These are phyloP conservation scores for Pythium vanterpoolii DNA, from an alignment of 352 stramenopile genomes.

Conservation along the genomic window DNA sequence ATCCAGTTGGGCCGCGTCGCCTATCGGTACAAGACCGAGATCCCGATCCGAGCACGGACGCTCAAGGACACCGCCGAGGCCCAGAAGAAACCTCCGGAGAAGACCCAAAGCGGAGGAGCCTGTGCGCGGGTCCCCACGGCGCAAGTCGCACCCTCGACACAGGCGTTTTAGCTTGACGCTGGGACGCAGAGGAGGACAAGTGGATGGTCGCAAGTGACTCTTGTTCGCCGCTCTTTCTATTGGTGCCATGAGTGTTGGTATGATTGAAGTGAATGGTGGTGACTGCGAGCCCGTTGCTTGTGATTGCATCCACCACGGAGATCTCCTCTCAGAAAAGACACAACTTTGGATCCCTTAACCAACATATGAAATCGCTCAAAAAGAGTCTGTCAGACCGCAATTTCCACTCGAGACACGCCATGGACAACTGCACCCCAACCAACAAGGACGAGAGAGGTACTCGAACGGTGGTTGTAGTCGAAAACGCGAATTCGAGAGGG, in stretches of 20 bases:
- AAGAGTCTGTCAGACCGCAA: background rate
- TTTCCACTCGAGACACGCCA: background rate
- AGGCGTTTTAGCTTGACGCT: background rate
- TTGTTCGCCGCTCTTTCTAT: background rate
- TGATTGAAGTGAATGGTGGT: background rate
- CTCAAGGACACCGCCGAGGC: background rate
- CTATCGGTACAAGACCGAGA: background rate
- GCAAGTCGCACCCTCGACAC: background rate
- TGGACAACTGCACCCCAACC: background rate
- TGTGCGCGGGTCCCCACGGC: background rate
- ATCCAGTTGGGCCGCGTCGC: conserved; percentile 1
- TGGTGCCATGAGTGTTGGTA: background rate
- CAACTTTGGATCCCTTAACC: background rate
- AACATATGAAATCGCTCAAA: background rate
- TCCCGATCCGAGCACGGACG: background rate
- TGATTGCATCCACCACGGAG: too few species aligned
- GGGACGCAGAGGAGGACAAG: background rate
- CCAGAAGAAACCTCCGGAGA: background rate
- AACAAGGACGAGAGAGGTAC: background rate
- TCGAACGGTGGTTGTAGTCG: background rate
- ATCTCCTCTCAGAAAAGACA: background rate
- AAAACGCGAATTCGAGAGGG: background rate
- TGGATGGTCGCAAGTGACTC: background rate
- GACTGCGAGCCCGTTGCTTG: background rate
- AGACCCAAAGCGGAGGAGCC: background rate